Evolutionary conservation across 345 rosid genomes (phyloP), one percentile per base, ranked within the genome.

Genomic region (Nasturtium officinale): DNA sequence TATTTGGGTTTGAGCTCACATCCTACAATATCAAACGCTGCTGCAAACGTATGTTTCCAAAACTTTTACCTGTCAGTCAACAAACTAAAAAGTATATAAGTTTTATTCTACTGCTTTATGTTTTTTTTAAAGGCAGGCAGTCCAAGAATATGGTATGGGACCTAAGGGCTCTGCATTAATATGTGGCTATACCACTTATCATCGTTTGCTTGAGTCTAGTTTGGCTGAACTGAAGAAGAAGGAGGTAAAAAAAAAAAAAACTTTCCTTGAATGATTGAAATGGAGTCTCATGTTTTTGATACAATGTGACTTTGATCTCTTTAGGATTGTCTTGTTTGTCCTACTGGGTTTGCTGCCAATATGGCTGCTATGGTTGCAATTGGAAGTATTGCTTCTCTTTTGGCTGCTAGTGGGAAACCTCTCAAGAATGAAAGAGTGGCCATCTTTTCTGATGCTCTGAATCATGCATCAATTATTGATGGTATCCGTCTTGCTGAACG

Each of bases 281-380:
- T 62, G 52, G 47, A 56, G 21, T 35, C 37, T 1, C 15, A 3
- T 15, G 68, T 35, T 48, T 16, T 59, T 32, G 16, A 33, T n/a
- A 68, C 42, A 21, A 43, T 20, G 40, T 65, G n/a, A 60, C 37
- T 74, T 69, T 65, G 70, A 67, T 73, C 76, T 61, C 43, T 62
- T 55, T 77, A 91, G 98, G 98, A 94, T 60, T 91, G 96, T 84
- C 96, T 94, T 85, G 96, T 91, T 67, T 94, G 98, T 84, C 97
- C 98, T 61, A 85, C 95, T 74, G 98, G 98, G 18, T 94, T 89
- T 86, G 78, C 98, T 65, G 97, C 98, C 42, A 94, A 94, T 78
- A 89, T 88, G 98, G 96, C 98, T 56, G 75, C 83, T 59, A 85
- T 94, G 95, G 98, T 94, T 66, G 89, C 96, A 18, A 77, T 94